These are phyloP conservation scores for Paecilomyces sp. DNA, from an alignment of 2,329 filamentous ascomycete species.

Conservation along the genomic window DNA sequence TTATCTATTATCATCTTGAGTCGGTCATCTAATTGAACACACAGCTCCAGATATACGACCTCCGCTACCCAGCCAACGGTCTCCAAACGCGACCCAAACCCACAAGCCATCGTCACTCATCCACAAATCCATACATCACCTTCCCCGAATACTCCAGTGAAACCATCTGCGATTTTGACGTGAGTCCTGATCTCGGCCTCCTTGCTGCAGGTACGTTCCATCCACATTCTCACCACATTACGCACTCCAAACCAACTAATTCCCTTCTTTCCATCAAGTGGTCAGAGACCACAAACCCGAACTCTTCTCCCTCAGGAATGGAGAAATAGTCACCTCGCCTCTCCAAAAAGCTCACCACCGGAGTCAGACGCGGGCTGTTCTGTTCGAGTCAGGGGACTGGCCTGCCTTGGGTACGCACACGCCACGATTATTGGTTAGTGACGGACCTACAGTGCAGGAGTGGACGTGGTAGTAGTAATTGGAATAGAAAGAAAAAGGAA, in stretches of 20 bases:
- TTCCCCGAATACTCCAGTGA: slow-evolving; percentile 24
- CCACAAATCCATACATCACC: slow-evolving; percentile 27
- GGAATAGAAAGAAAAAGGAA: no score
- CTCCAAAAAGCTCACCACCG: slow-evolving; percentile 17
- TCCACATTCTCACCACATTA: no score
- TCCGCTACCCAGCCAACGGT: slow-evolving; percentile 26
- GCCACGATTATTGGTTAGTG: slow-evolving; percentile 27
- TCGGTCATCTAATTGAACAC: neutral
- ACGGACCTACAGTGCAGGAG: slow-evolving; percentile 25
- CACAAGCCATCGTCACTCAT: slow-evolving; percentile 17
- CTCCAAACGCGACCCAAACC: slow-evolving; percentile 21
- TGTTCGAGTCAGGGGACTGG: slow-evolving; percentile 24
- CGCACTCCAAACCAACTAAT: neutral
- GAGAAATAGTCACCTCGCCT: slow-evolving; percentile 23
- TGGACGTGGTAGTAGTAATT: slow-evolving; percentile 26
- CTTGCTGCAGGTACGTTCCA: slow-evolving; percentile 27
- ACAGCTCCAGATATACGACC: slow-evolving; percentile 36
- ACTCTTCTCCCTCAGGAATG: slow-evolving; percentile 31
- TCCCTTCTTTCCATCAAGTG: slow-evolving; percentile 11
- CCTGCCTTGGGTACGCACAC: slow-evolving; percentile 18
- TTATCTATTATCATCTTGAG: neutral
- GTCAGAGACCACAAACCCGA: slow-evolving; percentile 26
- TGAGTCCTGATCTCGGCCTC: slow-evolving; percentile 30
- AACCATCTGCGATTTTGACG: slow-evolving; percentile 26
- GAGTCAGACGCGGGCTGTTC: slow-evolving; percentile 19